phyloP scores from a whole-genome alignment of 306 rosid species.

The Argentina anserina region DNA sequence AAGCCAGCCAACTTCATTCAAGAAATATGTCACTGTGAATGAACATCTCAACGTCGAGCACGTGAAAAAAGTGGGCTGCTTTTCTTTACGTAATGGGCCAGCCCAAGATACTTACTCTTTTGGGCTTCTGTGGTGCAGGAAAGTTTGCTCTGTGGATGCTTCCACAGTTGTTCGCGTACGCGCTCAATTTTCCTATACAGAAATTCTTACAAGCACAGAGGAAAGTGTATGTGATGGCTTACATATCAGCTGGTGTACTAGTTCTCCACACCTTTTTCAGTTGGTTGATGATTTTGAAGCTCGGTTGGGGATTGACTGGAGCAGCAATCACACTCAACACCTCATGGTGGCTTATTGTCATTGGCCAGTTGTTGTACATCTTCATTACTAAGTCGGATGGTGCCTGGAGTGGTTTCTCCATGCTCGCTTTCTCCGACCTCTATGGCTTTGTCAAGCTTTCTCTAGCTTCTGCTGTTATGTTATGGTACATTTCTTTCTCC shows the following conservation, averaged over 20 bases:
- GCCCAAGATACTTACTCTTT: not conserved
- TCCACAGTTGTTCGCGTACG: constrained; percentile 75
- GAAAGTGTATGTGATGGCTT: constrained; percentile 57
- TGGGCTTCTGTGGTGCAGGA: constrained; percentile 34
- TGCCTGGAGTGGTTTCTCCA: constrained; percentile 73
- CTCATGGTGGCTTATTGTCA: constrained; percentile 67
- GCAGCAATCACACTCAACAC: constrained; percentile 61
- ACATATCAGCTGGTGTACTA: constrained; percentile 39
- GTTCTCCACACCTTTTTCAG: constrained; percentile 48
- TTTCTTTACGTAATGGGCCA: not conserved
- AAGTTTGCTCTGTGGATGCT: constrained; percentile 62
- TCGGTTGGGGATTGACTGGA: constrained; percentile 58
- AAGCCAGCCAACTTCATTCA: not conserved
- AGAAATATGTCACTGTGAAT: not conserved
- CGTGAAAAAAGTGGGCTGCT: too few relatives aligned
- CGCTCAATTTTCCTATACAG: constrained; percentile 61
- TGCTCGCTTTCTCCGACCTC: constrained; percentile 65
- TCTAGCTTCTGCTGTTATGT: constrained; percentile 73
- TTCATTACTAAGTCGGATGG: constrained; percentile 69
- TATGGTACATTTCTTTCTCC: constrained; percentile 48
- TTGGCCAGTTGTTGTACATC: constrained; percentile 45
- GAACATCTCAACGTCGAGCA: too few relatives aligned
- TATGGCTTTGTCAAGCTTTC: constrained; percentile 66
- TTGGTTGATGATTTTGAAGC: constrained; percentile 56
- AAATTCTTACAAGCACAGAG: constrained; percentile 79